Evolutionary conservation across 108 stramenopile species (phyloP).

Genomic region (Chaetoceros tenuissimus): DNA sequence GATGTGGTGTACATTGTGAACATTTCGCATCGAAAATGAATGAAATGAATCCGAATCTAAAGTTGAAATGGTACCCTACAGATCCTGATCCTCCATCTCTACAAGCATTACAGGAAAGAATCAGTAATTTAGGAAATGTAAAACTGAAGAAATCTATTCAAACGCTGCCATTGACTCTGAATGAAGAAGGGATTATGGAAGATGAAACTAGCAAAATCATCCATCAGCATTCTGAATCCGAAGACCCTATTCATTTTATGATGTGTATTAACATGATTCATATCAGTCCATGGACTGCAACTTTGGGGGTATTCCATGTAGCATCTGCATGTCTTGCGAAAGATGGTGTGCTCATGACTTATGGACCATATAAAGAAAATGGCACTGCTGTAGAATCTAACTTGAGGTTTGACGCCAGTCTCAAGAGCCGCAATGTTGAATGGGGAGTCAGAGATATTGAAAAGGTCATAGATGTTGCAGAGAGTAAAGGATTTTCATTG

Average conservation of each 20-base stretch:
- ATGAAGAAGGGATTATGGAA: conserved; percentile 24
- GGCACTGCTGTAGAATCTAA: conserved; percentile 73
- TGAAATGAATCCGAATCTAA: not conserved
- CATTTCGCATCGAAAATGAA: conserved; percentile 26
- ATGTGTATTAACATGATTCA: conserved; percentile 83
- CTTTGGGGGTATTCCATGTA: conserved; percentile 59
- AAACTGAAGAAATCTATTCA: conserved; percentile 6
- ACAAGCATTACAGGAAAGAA: conserved; percentile 36
- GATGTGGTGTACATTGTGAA: conserved; percentile 51
- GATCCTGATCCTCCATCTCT: conserved; percentile 36
- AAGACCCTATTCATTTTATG: conserved; percentile 62
- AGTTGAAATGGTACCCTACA: conserved; percentile 42
- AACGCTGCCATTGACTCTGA: conserved; percentile 21
- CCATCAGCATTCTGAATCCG: conserved; percentile 6
- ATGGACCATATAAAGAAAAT: conserved; percentile 65
- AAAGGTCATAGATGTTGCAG: conserved; percentile 47
- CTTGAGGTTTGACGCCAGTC: conserved; percentile 61
- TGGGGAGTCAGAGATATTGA: conserved; percentile 74
- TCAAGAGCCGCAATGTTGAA: conserved; percentile 36
- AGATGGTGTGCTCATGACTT: conserved; percentile 53
- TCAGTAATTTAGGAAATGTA: conserved; percentile 6
- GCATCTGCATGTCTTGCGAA: conserved; percentile 28
- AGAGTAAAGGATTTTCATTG: conserved; percentile 37
- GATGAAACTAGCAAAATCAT: conserved; percentile 15
- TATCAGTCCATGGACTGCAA: conserved; percentile 79